Evolutionary conservation across 2,329 filamentous ascomycete species (phyloP), one percentile per base, ranked within the genome.

Genomic region (Phialemonium atrogriseum): DNA sequence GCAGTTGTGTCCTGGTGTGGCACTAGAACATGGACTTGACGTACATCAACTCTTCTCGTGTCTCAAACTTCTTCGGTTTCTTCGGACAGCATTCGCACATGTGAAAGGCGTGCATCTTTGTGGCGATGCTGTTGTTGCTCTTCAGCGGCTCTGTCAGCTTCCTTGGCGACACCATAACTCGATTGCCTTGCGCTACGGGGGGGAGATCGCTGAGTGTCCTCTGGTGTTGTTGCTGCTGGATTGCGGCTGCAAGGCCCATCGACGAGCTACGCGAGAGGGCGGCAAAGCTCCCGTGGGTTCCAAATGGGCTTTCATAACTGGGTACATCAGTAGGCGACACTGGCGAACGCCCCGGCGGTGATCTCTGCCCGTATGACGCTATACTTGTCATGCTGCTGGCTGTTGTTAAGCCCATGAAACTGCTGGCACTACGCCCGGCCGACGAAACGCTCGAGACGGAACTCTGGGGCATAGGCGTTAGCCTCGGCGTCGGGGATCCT

Each of bases 21-120:
- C n/a, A n/a, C n/a, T n/a, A n/a, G n/a, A n/a, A n/a, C n/a, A n/a
- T n/a, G n/a, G n/a, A n/a, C n/a, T n/a, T n/a, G n/a, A 63, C 78
- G 60, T 75, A 94, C 88, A 77, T 77, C 34, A 96, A 65, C 44
- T 94, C 85, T 41, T 89, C 82, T 40, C 77, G 69, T 5, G 77
- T 84, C 45, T 93, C 85, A 49, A 95, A 95, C 51, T 93, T 94
- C 59, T 93, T 94, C 2, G 88, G 88, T 59, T 95, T 95, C 59
- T 95, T 95, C 0, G 87, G 88, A 58, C 88, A 96, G 56, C 89
- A 96, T 49, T 94, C 86, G 59, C 88, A 96, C 60, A 94, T 73
- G 42, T 62, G 66, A 26, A 69, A 68, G 1, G 60, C 66, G 35
- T 70, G 67, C 16, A 73, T 54, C 46, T 71, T 71, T n/a, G 64